Percentiles rank a stretch among this genome's conserved stretches.
phyloP scores from a whole-genome alignment of 1,139 yeast genomes.

The Trichomonascaceae sp. region DNA sequence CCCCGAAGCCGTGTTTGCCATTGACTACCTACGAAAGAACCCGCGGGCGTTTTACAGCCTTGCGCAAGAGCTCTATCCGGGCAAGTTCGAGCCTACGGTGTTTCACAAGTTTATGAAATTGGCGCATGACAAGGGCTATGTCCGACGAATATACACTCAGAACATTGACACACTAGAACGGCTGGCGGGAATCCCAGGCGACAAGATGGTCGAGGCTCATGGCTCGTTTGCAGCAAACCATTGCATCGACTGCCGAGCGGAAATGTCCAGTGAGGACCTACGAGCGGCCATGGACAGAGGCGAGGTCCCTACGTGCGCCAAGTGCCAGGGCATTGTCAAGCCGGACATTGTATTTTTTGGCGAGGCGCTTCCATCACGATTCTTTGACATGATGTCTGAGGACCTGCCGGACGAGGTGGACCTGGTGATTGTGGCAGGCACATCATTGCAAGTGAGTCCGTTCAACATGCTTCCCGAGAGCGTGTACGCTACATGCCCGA shows the following conservation, averaged over 20 bases:
- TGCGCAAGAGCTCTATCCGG: conserved; percentile 79
- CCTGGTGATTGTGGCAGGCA: conserved; percentile 80
- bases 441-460: conserved; percentile 79
- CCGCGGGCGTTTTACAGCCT: conserved; percentile 79
- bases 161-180: conserved; percentile 87
- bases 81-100: conserved; percentile 68
- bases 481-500: conserved; percentile 33
- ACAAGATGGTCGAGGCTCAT: conserved; percentile 75
- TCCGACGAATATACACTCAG: conserved; percentile 73
- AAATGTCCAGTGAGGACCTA: conserved; percentile 40
- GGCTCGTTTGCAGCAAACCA: conserved; percentile 83
- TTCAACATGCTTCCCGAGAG: conserved; percentile 75
- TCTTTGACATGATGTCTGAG: conserved; percentile 44
- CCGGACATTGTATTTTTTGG: conserved; percentile 94
- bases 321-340: conserved; percentile 50
- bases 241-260: conserved; percentile 59
- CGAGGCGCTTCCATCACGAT: conserved; percentile 58
- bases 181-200: conserved; percentile 59
- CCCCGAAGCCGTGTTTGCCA: conserved; percentile 93
- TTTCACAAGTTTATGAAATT: conserved; percentile 63
- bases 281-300: conserved; percentile 28
- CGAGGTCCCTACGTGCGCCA: conserved; percentile 5
- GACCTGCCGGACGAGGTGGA: conserved; percentile 45
- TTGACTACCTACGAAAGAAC: conserved; percentile 56
- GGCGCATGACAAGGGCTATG: conserved; percentile 46